A percentile compares a stretch with the other conserved stretches of the same genome.
Evolutionary conservation across 1,284 basidiomycete genomes (phyloP).

Genomic region (Microbotryum saponariae): DNA sequence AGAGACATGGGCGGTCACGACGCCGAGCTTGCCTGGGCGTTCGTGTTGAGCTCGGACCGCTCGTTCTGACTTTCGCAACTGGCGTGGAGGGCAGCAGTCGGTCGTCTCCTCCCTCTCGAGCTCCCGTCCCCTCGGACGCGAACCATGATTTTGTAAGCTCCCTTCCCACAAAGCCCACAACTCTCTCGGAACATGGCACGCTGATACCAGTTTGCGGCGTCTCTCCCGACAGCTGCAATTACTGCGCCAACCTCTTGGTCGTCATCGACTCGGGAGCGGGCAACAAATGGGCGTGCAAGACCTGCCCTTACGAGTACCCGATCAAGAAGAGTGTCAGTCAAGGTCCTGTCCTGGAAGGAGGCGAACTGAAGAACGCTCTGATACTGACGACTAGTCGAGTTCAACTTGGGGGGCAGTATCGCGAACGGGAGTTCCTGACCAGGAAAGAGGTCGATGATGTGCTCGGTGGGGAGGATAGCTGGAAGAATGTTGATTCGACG

Average conservation of each 20-base stretch:
- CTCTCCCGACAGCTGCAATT: constrained; percentile 58
- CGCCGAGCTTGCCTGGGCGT: no score
- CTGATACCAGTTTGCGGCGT: no score
- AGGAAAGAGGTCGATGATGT: constrained; percentile 89
- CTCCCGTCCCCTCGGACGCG: neutral
- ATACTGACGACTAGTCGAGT: neutral
- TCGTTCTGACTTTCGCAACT: no score
- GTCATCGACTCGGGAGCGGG: constrained; percentile 54
- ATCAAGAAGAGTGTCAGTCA: constrained; percentile 62
- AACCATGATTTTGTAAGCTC: constrained; percentile 1
- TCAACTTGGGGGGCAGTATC: constrained; percentile 58
- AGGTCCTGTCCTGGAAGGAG: neutral
- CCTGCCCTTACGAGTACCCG: constrained; percentile 91
- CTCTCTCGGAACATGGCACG: no score
- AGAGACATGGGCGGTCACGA: no score
- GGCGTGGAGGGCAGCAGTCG: no score
- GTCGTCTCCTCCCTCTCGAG: no score
- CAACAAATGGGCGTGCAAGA: constrained; percentile 89
- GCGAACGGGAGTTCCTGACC: constrained; percentile 66
- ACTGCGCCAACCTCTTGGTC: constrained; percentile 83
- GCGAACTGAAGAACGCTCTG: neutral
- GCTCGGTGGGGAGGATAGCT: constrained; percentile 82
- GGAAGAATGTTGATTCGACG: constrained; percentile 90
- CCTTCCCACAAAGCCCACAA: neutral
- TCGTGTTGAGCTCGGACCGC: no score